Percentiles rank a stretch among this genome's conserved stretches.
Conservation (phyloP, 1,284 basidiomycete genomes). For the Ceratobasidium sp. region DNA sequence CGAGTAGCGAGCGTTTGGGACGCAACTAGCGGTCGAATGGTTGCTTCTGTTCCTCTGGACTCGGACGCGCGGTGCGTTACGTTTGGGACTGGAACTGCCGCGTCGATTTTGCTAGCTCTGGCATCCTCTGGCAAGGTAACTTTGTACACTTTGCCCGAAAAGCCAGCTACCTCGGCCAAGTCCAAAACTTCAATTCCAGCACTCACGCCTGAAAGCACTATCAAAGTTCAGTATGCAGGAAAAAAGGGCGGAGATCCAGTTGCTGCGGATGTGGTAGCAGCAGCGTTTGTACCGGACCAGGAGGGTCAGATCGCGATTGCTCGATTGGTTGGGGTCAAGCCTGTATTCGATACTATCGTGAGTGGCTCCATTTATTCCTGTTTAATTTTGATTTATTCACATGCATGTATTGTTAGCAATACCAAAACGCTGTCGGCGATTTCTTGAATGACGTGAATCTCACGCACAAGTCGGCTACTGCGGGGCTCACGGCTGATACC, state of each 20-base stretch:
- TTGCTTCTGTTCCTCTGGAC: constrained; percentile 72
- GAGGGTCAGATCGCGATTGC: constrained; percentile 64
- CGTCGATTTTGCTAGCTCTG: constrained; percentile 63
- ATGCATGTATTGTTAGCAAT: constrained; percentile 53
- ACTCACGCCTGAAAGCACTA: constrained; percentile 59
- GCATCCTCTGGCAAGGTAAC: constrained; percentile 72
- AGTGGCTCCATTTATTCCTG: constrained; percentile 48
- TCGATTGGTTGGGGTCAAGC: constrained; percentile 65
- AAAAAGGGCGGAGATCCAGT: constrained; percentile 46
- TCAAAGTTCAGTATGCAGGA: constrained; percentile 55
- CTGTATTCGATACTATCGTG: constrained; percentile 73
- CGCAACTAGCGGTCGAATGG: constrained; percentile 60
- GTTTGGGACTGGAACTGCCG: constrained; percentile 51
- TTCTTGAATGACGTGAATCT: constrained; percentile 65
- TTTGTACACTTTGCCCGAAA: constrained; percentile 65
- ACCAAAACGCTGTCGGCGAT: constrained; percentile 62
- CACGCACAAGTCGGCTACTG: constrained; percentile 45
- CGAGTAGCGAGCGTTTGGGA: constrained; percentile 77
- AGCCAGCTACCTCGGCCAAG: constrained; percentile 55
- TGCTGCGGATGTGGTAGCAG: constrained; percentile 57
- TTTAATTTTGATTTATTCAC: not conserved
- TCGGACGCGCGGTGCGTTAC: constrained; percentile 67
- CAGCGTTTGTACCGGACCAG: constrained; percentile 55
- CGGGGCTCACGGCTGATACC: constrained; percentile 38
- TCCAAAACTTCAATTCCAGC: constrained; percentile 51